phyloP scores from a whole-genome alignment of 1,284 basidiomycete genomes.

The Irpex sp. region DNA sequence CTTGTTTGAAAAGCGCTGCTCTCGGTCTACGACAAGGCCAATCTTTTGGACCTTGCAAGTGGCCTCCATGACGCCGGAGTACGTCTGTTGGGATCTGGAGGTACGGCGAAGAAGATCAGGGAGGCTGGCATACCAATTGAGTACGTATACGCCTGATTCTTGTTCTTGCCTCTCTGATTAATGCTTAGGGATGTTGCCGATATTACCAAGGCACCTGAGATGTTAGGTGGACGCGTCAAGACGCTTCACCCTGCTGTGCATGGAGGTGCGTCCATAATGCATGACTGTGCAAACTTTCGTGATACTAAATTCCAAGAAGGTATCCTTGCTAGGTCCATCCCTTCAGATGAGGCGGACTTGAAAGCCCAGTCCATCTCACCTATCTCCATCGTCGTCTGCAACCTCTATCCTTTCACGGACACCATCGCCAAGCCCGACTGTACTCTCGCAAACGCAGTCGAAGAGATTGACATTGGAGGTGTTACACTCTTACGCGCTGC shows the following conservation, averaged over 20 bases:
- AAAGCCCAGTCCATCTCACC: constrained; percentile 79
- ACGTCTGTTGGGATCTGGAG: constrained; percentile 90
- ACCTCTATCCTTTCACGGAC: constrained; percentile 95
- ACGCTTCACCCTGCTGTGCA: constrained; percentile 99
- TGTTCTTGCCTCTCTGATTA: background rate
- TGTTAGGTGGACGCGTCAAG: constrained; percentile 98
- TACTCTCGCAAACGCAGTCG: constrained; percentile 89
- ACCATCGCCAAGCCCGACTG: constrained; percentile 89
- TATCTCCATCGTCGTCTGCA: constrained; percentile 96
- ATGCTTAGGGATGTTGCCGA: constrained; percentile 89
- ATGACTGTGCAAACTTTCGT: background rate
- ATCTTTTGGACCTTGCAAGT: constrained; percentile 86
- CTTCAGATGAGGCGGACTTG: constrained; percentile 85
- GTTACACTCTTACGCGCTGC: constrained; percentile 97
- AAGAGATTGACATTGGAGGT: constrained; percentile 99
- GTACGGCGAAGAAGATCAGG: constrained; percentile 96
- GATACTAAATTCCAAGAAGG: constrained; percentile 39
- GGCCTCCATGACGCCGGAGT: constrained; percentile 82
- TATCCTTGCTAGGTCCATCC: constrained; percentile 86
- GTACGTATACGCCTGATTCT: constrained; percentile 43
- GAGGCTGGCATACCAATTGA: constrained; percentile 91
- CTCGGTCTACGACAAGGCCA: constrained; percentile 97
- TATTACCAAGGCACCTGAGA: constrained; percentile 99
- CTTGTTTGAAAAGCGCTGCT: constrained; percentile 63
- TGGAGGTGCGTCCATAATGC: constrained; percentile 61